phyloP scores from a whole-genome alignment of 176 grass and related monocot genomes.

The Triticum urartu region DNA sequence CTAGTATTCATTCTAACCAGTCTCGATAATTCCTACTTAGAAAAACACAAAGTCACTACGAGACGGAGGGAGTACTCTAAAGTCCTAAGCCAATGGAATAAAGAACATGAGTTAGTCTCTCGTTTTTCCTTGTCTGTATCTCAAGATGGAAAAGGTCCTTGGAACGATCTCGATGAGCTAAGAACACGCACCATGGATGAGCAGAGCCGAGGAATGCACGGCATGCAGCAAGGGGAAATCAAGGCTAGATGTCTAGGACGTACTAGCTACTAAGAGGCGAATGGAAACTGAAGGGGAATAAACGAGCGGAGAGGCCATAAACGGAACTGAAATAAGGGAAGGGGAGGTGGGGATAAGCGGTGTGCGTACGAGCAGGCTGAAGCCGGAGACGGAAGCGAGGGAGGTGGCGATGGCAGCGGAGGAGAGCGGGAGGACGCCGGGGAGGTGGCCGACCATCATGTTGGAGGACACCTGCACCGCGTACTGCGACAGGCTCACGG shows the following conservation, averaged over 20 bases:
- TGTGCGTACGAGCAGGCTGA: slow-evolving; percentile 83
- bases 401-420: slow-evolving; percentile 77
- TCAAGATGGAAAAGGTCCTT: neutral
- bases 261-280: too few species aligned
- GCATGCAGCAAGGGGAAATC: neutral
- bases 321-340: neutral
- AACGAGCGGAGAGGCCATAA: neutral
- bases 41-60: slow-evolving; percentile 2
- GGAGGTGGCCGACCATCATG: slow-evolving; percentile 95
- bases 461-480: slow-evolving; percentile 73
- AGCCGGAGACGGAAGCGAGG: slow-evolving; percentile 80
- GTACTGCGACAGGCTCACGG: slow-evolving; percentile 44
- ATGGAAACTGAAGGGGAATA: neutral
- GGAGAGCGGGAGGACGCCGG: slow-evolving; percentile 74
- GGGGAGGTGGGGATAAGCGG: neutral
- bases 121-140: neutral
- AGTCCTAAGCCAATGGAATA: neutral
- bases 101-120: neutral
- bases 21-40: neutral
- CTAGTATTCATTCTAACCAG: neutral
- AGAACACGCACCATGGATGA: neutral
- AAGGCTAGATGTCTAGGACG: neutral
- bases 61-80: neutral
- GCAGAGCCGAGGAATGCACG: neutral
- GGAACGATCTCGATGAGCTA: neutral